Conservation (phyloP, 129 eudicot genomes). For the Flaveria trinervia region DNA sequence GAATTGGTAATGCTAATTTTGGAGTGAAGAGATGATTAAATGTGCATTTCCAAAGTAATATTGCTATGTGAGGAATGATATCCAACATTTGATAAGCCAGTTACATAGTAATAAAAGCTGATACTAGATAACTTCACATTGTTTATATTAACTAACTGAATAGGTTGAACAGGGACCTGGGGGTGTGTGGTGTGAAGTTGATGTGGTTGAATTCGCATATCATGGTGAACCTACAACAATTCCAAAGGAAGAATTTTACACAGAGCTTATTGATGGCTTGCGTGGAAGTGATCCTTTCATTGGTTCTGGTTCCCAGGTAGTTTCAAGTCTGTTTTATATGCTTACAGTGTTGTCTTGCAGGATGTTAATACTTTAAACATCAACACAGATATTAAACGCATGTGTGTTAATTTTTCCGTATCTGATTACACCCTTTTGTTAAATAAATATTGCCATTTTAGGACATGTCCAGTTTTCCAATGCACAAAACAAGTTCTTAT, state of each 20-base stretch:
- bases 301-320: constrained; percentile 93
- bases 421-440: background rate
- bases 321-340: background rate
- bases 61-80: background rate
- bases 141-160: constrained; percentile 24
- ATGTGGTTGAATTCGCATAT: constrained; percentile 82
- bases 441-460: background rate
- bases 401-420: background rate
- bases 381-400: background rate
- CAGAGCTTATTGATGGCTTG: constrained; percentile 78
- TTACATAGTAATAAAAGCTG: background rate
- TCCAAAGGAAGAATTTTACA: constrained; percentile 61
- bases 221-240: constrained; percentile 78
- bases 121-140: background rate
- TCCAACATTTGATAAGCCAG: background rate
- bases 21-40: background rate
- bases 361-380: background rate
- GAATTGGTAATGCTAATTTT: background rate
- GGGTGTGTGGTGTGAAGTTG: constrained; percentile 92
- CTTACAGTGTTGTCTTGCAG: constrained; percentile 4
- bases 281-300: constrained; percentile 72
- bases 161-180: constrained; percentile 76
- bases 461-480: background rate
- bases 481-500: constrained; percentile 1
- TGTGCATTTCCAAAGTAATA: background rate